phyloP scores from a whole-genome alignment of 2,329 filamentous ascomycete genomes.

The Fusarium sp. region DNA sequence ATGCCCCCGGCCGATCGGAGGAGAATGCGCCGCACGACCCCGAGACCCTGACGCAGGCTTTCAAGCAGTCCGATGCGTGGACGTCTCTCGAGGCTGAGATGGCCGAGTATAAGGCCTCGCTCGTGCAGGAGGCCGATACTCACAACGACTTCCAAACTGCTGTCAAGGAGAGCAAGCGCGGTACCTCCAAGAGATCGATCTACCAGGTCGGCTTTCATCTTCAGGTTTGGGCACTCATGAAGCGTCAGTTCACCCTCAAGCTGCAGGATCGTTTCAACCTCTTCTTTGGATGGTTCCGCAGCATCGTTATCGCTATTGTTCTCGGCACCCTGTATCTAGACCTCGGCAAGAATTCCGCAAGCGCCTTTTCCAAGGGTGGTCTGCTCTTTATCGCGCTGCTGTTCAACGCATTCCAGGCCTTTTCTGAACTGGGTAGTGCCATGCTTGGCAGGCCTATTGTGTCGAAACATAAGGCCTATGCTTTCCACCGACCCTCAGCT shows the following conservation, averaged over 20 bases:
- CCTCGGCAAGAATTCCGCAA: constrained; percentile 73
- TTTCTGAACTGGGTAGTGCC: constrained; percentile 79
- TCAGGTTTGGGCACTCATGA: constrained; percentile 86
- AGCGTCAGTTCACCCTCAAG: constrained; percentile 86
- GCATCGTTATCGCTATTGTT: constrained; percentile 80
- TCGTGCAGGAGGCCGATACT: constrained; percentile 74
- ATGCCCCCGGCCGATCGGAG: constrained; percentile 74
- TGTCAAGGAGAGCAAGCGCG: constrained; percentile 82
- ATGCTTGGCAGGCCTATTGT: constrained; percentile 84
- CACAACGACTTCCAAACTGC: constrained; percentile 83
- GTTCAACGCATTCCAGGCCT: constrained; percentile 90
- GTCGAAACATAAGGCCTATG: constrained; percentile 86
- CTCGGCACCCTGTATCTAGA: constrained; percentile 84
- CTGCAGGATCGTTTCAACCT: constrained; percentile 88
- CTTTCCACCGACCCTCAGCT: constrained; percentile 85
- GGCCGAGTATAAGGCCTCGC: constrained; percentile 72
- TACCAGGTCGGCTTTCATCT: constrained; percentile 87
- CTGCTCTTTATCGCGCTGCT: constrained; percentile 83
- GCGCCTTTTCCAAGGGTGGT: constrained; percentile 85
- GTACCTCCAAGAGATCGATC: constrained; percentile 79
- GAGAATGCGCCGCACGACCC: constrained; percentile 77
- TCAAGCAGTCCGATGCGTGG: constrained; percentile 73
- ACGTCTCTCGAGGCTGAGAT: constrained; percentile 74
- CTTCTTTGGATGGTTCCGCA: constrained; percentile 75
- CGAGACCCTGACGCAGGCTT: constrained; percentile 76